phyloP scores from a whole-genome alignment of 805 yeast genomes.

The Candida sakaeoensis region DNA sequence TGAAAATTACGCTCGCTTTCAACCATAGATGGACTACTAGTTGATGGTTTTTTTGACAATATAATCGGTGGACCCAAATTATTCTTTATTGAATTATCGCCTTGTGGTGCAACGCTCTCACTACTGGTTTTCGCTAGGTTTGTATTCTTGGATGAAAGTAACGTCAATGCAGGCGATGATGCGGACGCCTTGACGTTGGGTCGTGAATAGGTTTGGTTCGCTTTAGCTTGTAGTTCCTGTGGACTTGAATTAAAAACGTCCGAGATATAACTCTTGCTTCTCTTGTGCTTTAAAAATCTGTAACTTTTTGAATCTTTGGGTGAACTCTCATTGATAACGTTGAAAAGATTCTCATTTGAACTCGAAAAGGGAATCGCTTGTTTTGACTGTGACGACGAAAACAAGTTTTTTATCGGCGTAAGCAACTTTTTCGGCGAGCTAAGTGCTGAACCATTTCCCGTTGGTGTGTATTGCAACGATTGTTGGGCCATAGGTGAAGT shows the following conservation, averaged over 20 bases:
- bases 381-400: slow-evolving; percentile 14
- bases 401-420: slow-evolving; percentile 34
- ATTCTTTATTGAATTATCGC: not conserved
- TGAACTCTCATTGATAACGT: not conserved
- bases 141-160: not conserved
- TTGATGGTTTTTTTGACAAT: not conserved
- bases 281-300: slow-evolving; percentile 2
- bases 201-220: not conserved
- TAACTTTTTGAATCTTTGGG: slow-evolving; percentile 6
- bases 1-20: slow-evolving; percentile 13
- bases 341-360: slow-evolving; percentile 4
- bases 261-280: slow-evolving; percentile 2
- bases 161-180: slow-evolving; percentile 3
- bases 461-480: slow-evolving; percentile 17
- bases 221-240: not conserved
- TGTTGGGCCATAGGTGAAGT: slow-evolving; percentile 20
- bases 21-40: slow-evolving; percentile 4
- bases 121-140: not conserved
- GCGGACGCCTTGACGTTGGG: not conserved
- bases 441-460: slow-evolving; percentile 11
- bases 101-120: too few species aligned
- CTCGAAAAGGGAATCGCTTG: not conserved
- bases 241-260: not conserved
- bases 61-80: slow-evolving; percentile 7
- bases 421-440: slow-evolving; percentile 36